Evolutionary conservation across 345 rosid species (phyloP), one percentile per base, ranked within the genome.

Genomic region (Dipteronia sinensis): DNA sequence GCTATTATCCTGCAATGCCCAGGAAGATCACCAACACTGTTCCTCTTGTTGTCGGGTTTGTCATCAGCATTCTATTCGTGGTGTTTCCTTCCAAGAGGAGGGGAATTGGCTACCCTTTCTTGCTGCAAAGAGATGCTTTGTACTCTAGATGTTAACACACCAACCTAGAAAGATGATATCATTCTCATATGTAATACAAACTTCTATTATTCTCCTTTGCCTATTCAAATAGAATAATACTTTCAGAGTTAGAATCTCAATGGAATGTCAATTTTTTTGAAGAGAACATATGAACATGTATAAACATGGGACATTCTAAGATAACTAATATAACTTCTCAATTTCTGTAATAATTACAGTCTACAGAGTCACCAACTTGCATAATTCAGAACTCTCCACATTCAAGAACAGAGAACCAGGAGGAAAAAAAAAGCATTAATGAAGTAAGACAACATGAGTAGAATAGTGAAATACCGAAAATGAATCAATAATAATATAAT

Each of bases 81-180:
- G 71, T 83, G 61, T 78, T 85, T 78, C 89, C 91, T 59, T 85
- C 91, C 42, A 88, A 69, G 53, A 84, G 91, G 74, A 80, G 85
- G 62, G 87, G 88, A 19, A 83, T 85, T 34, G 91, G 91, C 16
- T 80, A 85, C 70, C 88, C 87, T 4, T 83, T 86, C 77, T 79
- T 78, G 82, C 77, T 86, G 69, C 85, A 38, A 56, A 82, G 77
- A 64, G 80, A 80, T 44, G 82, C 82, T 53, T 71, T 83, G 42
- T 49, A 71, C 59, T 79, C 79, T 55, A 87, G 87, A 82, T 25
- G 66, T 49, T 81, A 71, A 75, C 17, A 23, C 55, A 61, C 11
- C 25, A 31, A n/a, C 13, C n/a, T 1, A 7, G 27, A 65, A 29
- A 9, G 38, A 51, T 51, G 16, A 64, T 25, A 51, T 25, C 63